Evolutionary conservation across 495 filamentous ascomycete genomes (phyloP), one percentile per base, ranked within the genome.

Genomic region (Pyrenopolyporus hunteri): DNA sequence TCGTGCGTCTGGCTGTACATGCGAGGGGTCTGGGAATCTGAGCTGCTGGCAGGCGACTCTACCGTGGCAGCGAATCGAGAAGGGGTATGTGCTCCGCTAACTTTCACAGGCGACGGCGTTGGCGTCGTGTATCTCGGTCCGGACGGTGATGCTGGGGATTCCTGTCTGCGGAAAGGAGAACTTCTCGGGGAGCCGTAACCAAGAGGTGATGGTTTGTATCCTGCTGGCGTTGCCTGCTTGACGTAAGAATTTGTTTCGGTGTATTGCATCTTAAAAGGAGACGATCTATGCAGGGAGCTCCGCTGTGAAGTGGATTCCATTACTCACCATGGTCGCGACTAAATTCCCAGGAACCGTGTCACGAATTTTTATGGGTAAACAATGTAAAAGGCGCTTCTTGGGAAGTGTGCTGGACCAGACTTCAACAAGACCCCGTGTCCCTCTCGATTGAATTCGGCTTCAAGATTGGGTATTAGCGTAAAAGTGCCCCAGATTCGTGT

Each of bases 161-260:
- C 80, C 9, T 86, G 85, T 45, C 88, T 82, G 8, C 87, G 85
- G 68, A 92, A 92, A n/a, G 89, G 89, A 5, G 89, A 91, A 48
- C 83, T 82, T 71, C 89, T 80, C 33, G 83, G 84, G 17, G 85
- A 86, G 63, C 83, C 83, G 73, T 86, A 88, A 36, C 85, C 88
- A 45, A 90, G 74, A 11, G 87, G 85, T 8, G 88, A 90, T 13
- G 88, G 87, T 68, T 89, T 90, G 76, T 89, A 90, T 40, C 82
- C 71, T 32, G 77, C 60, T 51, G 80, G 68, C 64, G 77, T 78
- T 33, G 82, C 69, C 82, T 84, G 28, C 37, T 37, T 60, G 7
- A 20, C 44, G 44, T 56, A 49, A 64, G 61, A 47, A 59, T 55
- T 37, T 48, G 42, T 45, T 56, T 42, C 44, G 46, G 45, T 45